Conservation (phyloP, 805 yeast species). For the Wickerhamiella dianesei region DNA sequence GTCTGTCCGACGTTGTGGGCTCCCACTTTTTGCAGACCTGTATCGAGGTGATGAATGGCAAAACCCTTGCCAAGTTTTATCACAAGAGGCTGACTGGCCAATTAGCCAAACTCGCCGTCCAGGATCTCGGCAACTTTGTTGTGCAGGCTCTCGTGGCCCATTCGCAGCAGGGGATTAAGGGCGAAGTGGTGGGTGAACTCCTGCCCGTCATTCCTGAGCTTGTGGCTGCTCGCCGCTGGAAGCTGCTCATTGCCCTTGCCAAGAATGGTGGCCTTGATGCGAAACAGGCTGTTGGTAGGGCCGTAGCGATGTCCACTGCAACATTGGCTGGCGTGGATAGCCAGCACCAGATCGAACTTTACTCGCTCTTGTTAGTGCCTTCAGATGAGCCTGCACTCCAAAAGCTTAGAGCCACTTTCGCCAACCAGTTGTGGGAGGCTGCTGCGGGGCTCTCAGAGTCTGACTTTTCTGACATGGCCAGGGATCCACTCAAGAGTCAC, state of each 20-base stretch:
- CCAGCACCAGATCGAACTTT: neutral
- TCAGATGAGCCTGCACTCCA: neutral
- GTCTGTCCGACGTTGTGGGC: slow-evolving; percentile 81
- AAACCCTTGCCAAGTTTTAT: slow-evolving; percentile 58
- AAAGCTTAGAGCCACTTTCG: neutral
- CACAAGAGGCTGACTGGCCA: slow-evolving; percentile 59
- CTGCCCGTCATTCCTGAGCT: slow-evolving; percentile 12
- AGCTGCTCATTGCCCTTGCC: neutral
- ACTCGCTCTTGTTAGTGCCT: neutral
- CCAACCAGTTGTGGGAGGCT: slow-evolving; percentile 47
- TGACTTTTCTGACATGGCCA: slow-evolving; percentile 57
- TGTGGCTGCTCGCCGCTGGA: slow-evolving; percentile 6
- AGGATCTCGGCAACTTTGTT: slow-evolving; percentile 62
- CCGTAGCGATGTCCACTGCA: neutral
- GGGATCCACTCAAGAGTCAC: slow-evolving; percentile 83
- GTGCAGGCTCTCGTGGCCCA: slow-evolving; percentile 49
- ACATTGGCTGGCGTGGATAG: neutral
- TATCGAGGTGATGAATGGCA: slow-evolving; percentile 50
- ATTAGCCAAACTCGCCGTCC: slow-evolving; percentile 54
- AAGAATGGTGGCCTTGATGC: neutral
- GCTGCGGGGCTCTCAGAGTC: slow-evolving; percentile 48
- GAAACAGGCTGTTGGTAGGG: neutral
- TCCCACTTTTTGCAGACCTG: slow-evolving; percentile 76
- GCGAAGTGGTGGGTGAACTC: slow-evolving; percentile 16
- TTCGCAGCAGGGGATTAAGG: slow-evolving; percentile 6